A percentile compares a stretch with the other conserved stretches of the same genome.
These are phyloP conservation scores for Eucalyptus rudis DNA, from an alignment of 345 rosid species.

Conservation along the genomic window DNA sequence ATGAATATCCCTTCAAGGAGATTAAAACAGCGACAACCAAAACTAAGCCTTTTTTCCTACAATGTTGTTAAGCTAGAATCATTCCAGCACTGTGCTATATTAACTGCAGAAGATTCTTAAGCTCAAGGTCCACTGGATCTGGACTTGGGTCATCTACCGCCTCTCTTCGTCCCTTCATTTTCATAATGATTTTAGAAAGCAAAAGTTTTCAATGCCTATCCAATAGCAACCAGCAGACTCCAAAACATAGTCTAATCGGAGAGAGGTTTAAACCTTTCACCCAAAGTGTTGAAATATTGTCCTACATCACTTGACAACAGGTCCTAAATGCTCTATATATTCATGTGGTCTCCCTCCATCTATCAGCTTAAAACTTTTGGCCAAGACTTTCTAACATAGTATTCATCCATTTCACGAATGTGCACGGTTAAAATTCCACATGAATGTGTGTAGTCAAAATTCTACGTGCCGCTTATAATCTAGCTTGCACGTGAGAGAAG, in stretches of 20 bases:
- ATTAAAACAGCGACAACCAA: not conserved
- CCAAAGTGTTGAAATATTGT: not conserved
- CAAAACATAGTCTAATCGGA: not conserved
- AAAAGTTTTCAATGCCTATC: not conserved
- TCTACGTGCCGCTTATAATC: not conserved
- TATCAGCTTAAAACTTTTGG: not conserved
- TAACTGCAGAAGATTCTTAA: not conserved
- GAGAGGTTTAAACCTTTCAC: not conserved
- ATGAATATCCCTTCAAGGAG: not conserved
- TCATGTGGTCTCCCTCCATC: not conserved
- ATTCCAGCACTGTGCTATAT: not conserved
- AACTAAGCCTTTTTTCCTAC: not conserved
- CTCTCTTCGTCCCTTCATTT: not conserved
- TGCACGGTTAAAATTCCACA: not conserved
- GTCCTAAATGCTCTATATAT: not conserved
- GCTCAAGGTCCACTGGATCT: not conserved
- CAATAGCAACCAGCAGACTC: not conserved
- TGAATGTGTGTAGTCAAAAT: not conserved
- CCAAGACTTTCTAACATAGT: not conserved
- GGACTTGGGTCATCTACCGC: not conserved
- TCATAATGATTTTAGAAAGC: not conserved
- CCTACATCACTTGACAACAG: not conserved
- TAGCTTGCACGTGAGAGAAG: not conserved
- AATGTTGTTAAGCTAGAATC: not conserved
- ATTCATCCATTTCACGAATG: not conserved